Base-by-base conservation (phyloP, 1,284 basidiomycete species). In the Dichomitus squalens region DNA sequence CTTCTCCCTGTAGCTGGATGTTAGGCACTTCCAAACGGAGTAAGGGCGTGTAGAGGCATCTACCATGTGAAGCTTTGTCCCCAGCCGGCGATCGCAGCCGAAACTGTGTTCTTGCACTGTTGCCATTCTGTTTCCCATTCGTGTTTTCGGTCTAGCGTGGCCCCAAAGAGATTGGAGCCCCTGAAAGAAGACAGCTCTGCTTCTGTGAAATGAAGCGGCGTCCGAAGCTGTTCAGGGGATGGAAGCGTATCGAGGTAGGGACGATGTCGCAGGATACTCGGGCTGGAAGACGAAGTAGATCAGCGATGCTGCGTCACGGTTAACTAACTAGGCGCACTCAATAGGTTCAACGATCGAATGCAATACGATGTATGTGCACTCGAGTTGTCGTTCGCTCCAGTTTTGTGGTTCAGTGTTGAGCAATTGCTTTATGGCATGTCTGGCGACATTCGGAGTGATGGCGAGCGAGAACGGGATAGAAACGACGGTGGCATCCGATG, bases 161-260 rank as follows among this genome's bases (percentile, higher is more conserved):
- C 93, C 1, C 87, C 85, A 60, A 84, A 83, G 1, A 96, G 67
- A 68, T 95, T 95, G 1, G 90, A 91, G 0, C 92, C 92, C 52
- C 78, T 75, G 52, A 96, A 80, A 11, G 86, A 69, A 8, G 82
- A 78, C 7, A 87, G 73, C 70, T 97, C 95, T 12, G 67, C 55
- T 0, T 71, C 49, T 0, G 81, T 80, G 68, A 92, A 96, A 64
- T 90, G 85, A n/a, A 93, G 75, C 0, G 93, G 83, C 0, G 93
- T 95, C n/a, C 77, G 74, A 2, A 95, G 77, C 49, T 78, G 75
- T 2, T 78, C 72, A 0, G 78, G 52, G 0, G 76, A 49, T 0
- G 95, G 94, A 0, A 96, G 79, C 1, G 81, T 83, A 29, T 80
- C 73, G 35, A 94, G 70, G 68, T 96, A 96, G 3, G 82, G 80